These are phyloP conservation scores for Chalaropsis ovoidea DNA, from an alignment of 2,329 filamentous ascomycete genomes.

Conservation along the genomic window DNA sequence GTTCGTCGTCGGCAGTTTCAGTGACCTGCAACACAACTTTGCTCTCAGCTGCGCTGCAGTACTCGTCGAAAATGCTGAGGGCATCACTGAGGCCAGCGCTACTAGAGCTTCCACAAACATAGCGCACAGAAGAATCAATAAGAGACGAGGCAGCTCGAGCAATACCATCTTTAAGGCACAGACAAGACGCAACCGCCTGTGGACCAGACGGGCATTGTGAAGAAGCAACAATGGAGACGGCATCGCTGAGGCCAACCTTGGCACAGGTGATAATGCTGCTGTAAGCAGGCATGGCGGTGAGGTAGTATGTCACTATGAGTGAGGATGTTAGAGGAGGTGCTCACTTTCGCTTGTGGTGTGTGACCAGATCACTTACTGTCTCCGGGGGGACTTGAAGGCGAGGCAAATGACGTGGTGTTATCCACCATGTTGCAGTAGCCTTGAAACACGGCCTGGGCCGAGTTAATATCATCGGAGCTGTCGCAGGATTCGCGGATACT, in stretches of 20 bases:
- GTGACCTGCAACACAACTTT: constrained; percentile 36
- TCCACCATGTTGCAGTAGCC: constrained; percentile 44
- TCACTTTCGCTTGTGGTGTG: background rate
- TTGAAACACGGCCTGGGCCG: constrained; percentile 39
- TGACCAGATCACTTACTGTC: constrained; percentile 36
- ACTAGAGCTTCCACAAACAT: constrained; percentile 37
- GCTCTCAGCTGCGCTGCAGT: constrained; percentile 42
- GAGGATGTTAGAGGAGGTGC: background rate
- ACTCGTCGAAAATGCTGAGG: constrained; percentile 38
- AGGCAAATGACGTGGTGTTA: constrained; percentile 42
- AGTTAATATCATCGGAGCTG: constrained; percentile 37
- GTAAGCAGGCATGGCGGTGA: constrained; percentile 42
- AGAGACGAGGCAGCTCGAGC: constrained; percentile 35
- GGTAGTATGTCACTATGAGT: constrained; percentile 44
- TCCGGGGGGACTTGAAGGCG: constrained; percentile 40
- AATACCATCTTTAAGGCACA: constrained; percentile 43
- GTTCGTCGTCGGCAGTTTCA: constrained; percentile 31
- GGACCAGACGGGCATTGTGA: constrained; percentile 32
- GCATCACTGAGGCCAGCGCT: constrained; percentile 40
- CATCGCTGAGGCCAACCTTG: constrained; percentile 33
- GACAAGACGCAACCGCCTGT: constrained; percentile 43
- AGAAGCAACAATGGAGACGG: constrained; percentile 11
- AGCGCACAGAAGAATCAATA: constrained; percentile 39
- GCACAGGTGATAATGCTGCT: constrained; percentile 39
- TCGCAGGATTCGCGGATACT: constrained; percentile 39